phyloP scores from a whole-genome alignment of 2,329 filamentous ascomycete species.

The Venturia oleaginea region DNA sequence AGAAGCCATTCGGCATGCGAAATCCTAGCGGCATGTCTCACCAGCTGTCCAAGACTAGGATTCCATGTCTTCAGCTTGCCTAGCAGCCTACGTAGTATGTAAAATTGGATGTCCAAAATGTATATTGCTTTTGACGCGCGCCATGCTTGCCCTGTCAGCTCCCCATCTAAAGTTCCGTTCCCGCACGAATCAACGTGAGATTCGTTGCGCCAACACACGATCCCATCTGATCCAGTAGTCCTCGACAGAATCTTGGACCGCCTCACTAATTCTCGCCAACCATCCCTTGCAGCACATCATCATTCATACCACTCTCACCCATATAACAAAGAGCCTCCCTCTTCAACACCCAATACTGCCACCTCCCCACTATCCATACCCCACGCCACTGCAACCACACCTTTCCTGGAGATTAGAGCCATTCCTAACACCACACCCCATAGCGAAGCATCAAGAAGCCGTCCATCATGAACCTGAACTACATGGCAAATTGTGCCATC shows the following conservation, averaged over 20 bases:
- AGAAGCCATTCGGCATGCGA: no score
- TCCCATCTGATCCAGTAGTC: background rate
- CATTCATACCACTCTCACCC: background rate
- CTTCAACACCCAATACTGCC: no score
- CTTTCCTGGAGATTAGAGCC: background rate
- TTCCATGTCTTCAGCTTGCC: no score
- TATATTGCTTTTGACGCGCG: conserved; percentile 3
- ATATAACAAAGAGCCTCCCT: background rate
- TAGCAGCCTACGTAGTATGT: no score
- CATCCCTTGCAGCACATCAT: background rate
- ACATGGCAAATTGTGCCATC: conserved; percentile 14
- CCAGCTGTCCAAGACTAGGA: no score
- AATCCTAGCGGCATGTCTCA: no score
- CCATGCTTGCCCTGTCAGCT: background rate
- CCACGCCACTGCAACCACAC: background rate
- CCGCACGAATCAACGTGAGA: conserved; percentile 2
- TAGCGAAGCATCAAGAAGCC: background rate
- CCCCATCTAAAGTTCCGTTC: background rate
- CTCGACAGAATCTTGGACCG: background rate
- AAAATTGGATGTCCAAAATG: no score
- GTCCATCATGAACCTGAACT: conserved; percentile 10
- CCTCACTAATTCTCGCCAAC: background rate
- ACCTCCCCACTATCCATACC: background rate
- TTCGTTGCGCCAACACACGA: background rate
- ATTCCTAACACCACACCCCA: no score